Evolutionary conservation across 2,329 filamentous ascomycete genomes (phyloP).

Genomic region (Botrytis byssoidea): DNA sequence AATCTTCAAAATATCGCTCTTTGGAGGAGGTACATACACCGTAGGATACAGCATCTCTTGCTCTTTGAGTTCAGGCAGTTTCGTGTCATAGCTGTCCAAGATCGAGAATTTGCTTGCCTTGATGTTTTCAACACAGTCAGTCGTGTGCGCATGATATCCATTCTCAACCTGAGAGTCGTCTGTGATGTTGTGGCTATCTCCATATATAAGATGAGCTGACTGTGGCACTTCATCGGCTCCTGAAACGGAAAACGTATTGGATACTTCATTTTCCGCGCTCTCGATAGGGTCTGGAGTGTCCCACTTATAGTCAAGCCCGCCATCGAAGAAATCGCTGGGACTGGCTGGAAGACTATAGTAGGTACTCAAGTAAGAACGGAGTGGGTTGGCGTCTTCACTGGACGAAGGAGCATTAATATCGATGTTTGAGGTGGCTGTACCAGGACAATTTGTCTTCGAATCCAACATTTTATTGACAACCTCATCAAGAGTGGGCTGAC

Average conservation of each 20-base stretch:
- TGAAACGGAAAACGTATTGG: neutral
- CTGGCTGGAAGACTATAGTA: conserved; percentile 41
- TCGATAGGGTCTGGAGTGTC: neutral
- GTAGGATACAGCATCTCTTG: conserved; percentile 3
- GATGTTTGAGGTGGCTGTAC: conserved; percentile 7
- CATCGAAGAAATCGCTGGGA: conserved; percentile 47
- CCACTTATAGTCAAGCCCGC: conserved; percentile 46
- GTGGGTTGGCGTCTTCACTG: conserved; percentile 5
- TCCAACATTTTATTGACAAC: conserved; percentile 4
- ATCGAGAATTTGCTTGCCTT: neutral
- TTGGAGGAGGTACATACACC: neutral
- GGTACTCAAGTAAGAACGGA: conserved; percentile 13
- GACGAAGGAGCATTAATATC: neutral
- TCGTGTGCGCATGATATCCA: conserved; percentile 1
- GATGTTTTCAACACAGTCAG: conserved; percentile 4
- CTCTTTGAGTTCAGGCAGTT: neutral
- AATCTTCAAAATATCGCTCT: neutral
- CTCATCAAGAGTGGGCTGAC: conserved; percentile 16
- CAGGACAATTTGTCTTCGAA: neutral
- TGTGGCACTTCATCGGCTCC: neutral
- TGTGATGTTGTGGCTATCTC: neutral
- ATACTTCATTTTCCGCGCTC: neutral
- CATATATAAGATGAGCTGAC: neutral
- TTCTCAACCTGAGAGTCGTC: neutral
- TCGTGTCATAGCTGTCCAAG: neutral